phyloP scores from a whole-genome alignment of 345 rosid genomes.

The Lepidium sativum region DNA sequence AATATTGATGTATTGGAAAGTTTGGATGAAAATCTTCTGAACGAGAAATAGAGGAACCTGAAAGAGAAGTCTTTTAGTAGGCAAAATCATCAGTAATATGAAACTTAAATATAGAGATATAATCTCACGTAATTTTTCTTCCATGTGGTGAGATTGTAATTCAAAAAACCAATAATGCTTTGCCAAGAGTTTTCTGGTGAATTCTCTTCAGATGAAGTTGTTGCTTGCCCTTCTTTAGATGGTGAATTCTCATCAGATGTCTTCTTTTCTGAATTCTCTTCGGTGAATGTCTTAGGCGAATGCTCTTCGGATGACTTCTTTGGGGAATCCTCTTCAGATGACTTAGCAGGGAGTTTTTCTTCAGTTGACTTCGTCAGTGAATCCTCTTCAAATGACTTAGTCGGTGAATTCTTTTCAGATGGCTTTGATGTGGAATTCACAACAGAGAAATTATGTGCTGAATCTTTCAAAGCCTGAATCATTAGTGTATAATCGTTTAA shows the following conservation, averaged over 20 bases:
- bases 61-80: slow-evolving; percentile 19
- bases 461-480: slow-evolving; percentile 50
- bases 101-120: slow-evolving; percentile 7
- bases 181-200: slow-evolving; percentile 54
- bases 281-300: not conserved
- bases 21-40: slow-evolving; percentile 65
- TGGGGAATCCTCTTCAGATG: not conserved
- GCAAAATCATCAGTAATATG: not conserved
- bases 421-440: slow-evolving; percentile 11
- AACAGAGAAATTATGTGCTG: slow-evolving; percentile 20
- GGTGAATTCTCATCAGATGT: not conserved
- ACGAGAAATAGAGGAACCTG: slow-evolving; percentile 81
- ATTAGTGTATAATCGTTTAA: not conserved
- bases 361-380: too few relatives aligned
- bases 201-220: slow-evolving; percentile 32
- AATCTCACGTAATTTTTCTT: slow-evolving; percentile 67
- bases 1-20: slow-evolving; percentile 66
- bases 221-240: slow-evolving; percentile 44
- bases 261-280: slow-evolving; percentile 40
- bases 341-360: slow-evolving; percentile 7
- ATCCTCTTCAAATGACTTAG: too few relatives aligned
- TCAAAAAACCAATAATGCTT: slow-evolving; percentile 51
- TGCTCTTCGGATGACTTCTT: slow-evolving; percentile 18
- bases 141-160: slow-evolving; percentile 44
- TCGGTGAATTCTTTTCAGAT: slow-evolving; percentile 31